These are phyloP conservation scores for Colletotrichum sp. DNA, from an alignment of 2,329 filamentous ascomycete species.

Conservation along the genomic window DNA sequence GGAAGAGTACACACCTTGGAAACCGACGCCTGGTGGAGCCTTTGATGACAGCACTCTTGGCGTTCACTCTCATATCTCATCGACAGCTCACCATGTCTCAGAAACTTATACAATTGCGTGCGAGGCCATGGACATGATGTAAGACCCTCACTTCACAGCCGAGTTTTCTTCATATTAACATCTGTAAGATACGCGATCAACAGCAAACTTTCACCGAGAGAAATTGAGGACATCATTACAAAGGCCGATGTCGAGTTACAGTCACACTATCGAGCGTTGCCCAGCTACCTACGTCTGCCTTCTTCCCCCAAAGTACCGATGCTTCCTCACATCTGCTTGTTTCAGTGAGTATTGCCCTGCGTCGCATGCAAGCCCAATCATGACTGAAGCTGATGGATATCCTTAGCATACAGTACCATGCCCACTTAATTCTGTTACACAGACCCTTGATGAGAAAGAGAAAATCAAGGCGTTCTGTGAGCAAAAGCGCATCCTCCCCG, in stretches of 20 bases:
- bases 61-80: conserved; percentile 16
- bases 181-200: not conserved
- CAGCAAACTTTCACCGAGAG: not conserved
- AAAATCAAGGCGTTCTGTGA: not conserved
- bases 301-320: conserved; percentile 11
- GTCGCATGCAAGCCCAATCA: rapidly evolving
- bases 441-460: conserved; percentile 20
- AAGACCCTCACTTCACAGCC: not conserved
- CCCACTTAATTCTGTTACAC: conserved; percentile 24
- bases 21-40: not conserved
- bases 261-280: conserved; percentile 20
- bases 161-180: not conserved
- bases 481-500: not conserved
- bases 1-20: conserved; percentile 23
- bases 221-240: conserved; percentile 19
- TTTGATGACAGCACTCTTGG: not conserved
- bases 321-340: conserved; percentile 26
- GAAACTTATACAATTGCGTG: conserved; percentile 22
- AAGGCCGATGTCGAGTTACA: conserved; percentile 21
- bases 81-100: conserved; percentile 18
- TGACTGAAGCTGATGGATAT: rapidly evolving
- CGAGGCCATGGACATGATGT: conserved; percentile 24
- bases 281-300: conserved; percentile 20
- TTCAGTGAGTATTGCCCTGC: conserved; percentile 21
- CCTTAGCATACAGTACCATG: conserved; percentile 25